Conservation (phyloP, 257 asterid genomes). For the Nicotiana benthamiana region DNA sequence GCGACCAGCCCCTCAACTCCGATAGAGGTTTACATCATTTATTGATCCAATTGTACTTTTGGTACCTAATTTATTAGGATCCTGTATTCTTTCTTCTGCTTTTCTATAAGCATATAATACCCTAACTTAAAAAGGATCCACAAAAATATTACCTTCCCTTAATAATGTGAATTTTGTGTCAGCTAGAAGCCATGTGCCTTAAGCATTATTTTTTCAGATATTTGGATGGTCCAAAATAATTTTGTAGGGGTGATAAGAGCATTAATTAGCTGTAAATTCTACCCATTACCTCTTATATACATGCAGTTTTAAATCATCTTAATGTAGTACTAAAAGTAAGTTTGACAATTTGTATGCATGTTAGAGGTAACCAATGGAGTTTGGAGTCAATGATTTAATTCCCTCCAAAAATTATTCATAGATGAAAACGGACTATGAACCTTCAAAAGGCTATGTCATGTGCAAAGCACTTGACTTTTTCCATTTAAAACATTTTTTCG, state of each 20-base stretch:
- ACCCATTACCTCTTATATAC: not conserved
- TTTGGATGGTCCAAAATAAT: not conserved
- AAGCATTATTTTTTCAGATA: not conserved
- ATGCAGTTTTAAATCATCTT: not conserved
- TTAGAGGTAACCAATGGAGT: not conserved
- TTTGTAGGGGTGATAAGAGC: not conserved
- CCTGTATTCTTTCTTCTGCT: not conserved
- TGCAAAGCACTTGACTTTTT: not conserved
- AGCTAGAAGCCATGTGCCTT: not conserved
- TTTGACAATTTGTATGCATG: not conserved
- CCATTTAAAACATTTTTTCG: not conserved
- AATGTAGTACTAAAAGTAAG: not conserved
- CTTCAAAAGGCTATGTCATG: not conserved
- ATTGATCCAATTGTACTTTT: not conserved
- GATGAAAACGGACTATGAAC: not conserved
- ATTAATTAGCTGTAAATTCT: not conserved
- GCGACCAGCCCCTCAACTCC: not conserved
- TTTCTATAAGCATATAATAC: not conserved
- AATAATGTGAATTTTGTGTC: not conserved
- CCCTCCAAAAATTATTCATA: not conserved
- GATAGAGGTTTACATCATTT: not conserved
- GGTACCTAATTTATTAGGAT: not conserved
- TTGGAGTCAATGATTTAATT: not conserved
- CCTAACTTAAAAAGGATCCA: not conserved
- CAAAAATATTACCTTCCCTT: not conserved